Conservation (phyloP, 169 alveolate genomes). For the Cryptosporidium felis region DNA sequence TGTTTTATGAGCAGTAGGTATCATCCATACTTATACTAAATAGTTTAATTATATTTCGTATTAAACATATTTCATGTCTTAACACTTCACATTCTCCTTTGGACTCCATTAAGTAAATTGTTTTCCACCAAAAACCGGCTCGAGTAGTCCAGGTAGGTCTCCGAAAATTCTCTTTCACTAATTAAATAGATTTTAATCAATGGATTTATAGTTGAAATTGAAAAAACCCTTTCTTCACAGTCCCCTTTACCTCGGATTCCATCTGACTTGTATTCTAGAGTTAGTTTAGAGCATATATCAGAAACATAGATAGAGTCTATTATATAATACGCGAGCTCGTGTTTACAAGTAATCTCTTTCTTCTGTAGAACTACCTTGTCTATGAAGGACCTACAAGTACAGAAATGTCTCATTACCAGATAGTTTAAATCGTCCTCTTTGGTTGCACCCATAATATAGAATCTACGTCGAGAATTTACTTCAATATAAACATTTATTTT, state of each 20-base stretch:
- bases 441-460: constrained; percentile 25
- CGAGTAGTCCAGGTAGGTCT: neutral
- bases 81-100: neutral
- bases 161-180: constrained; percentile 26
- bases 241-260: neutral
- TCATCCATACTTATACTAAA: no score
- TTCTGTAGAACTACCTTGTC: constrained; percentile 35
- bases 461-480: constrained; percentile 5
- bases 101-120: neutral
- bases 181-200: neutral
- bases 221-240: neutral
- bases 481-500: constrained; percentile 21
- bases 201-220: neutral
- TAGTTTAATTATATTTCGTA: no score
- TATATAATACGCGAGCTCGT: constrained; percentile 49
- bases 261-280: neutral
- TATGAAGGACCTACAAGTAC: constrained; percentile 49
- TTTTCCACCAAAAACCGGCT: constrained; percentile 26
- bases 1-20: constrained; percentile 46
- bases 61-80: no score
- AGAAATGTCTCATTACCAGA: constrained; percentile 56
- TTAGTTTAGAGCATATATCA: neutral
- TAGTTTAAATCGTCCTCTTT: constrained; percentile 12
- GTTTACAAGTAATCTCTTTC: constrained; percentile 61
- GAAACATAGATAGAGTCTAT: constrained; percentile 31